Evolutionary conservation across 257 asterid genomes (phyloP), one percentile per base, ranked within the genome.

Genomic region (Solanum acaule): DNA sequence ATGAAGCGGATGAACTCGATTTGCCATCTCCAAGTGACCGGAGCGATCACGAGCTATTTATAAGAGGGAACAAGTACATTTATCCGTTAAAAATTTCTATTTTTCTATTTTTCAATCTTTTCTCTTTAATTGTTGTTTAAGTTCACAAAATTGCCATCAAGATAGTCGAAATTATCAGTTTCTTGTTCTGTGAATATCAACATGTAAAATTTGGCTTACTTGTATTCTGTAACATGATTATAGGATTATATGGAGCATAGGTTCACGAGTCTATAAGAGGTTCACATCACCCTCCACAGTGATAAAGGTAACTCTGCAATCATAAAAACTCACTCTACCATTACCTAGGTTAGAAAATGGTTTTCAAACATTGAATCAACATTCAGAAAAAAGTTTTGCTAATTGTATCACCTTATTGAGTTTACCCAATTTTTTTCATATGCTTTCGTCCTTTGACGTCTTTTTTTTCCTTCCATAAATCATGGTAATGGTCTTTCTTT

Each of bases 211-310:
- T 78, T 78, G 42, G 65, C 14, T 90, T 88, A 88, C 90, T 76
- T 86, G 91, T 85, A 71, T 15, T 87, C 83, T 61, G 61, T 78
- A 83, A 86, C 86, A 90, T 89, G 76, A 72, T 87, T 71, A 77
- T 94, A 96, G 98, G 94, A 93, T 97, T 93, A 94, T 93, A 87
- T 97, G 99, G 99, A 96, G 98, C 91, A 93, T 94, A 38, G 99
- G 99, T 33, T 90, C 94, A 20, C 93, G 95, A 88, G 96, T 96
- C 37, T 93, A 90, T 91, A 95, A 94, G 93, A 95, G 97, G 92
- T 96, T 95, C 93, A 95, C 96, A 16, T 88, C 92, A 89, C 95
- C 96, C 56, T 94, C 98, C 87, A 91, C 93, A 89, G 98, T 96
- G 83, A 88, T 94, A 88, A 94, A 94, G 98, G 99, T 97, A 89